phyloP scores from a whole-genome alignment of 2,329 filamentous ascomycete species.

The Daldinia sp. region DNA sequence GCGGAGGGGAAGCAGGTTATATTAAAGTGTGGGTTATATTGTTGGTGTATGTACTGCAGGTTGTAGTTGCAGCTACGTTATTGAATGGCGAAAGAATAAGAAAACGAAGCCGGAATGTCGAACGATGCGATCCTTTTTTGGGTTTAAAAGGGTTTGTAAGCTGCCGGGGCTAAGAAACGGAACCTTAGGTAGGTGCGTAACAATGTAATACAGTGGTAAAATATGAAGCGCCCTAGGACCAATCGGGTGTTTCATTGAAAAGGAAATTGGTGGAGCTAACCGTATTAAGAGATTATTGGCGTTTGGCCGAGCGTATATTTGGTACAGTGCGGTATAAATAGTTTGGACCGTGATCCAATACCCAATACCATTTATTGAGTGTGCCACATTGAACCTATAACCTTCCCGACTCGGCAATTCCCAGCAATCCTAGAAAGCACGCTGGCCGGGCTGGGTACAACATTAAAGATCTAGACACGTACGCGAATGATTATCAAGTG shows the following conservation, averaged over 20 bases:
- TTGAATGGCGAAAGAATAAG: slow-evolving; percentile 21
- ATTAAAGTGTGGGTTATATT: slow-evolving; percentile 22
- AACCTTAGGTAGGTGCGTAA: neutral
- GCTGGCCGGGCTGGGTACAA: slow-evolving; percentile 14
- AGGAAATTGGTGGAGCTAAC: slow-evolving; percentile 1
- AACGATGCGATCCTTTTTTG: slow-evolving; percentile 37
- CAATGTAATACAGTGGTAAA: slow-evolving; percentile 1
- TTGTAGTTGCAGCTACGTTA: neutral
- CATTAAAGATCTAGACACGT: slow-evolving; percentile 22
- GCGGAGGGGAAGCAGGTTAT: slow-evolving; percentile 33
- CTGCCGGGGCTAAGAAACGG: slow-evolving; percentile 20
- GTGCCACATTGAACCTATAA: slow-evolving; percentile 8
- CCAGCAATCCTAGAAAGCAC: slow-evolving; percentile 22
- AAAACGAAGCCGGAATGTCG: slow-evolving; percentile 33
- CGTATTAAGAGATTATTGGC: slow-evolving; percentile 6
- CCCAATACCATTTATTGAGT: neutral
- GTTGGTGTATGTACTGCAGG: slow-evolving; percentile 15
- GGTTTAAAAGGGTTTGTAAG: slow-evolving; percentile 37
- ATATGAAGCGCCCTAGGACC: slow-evolving; percentile 26
- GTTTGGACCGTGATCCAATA: slow-evolving; percentile 10
- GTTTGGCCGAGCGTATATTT: slow-evolving; percentile 15
- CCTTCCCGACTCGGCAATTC: slow-evolving; percentile 31
- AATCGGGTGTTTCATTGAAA: slow-evolving; percentile 25
- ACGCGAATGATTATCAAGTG: slow-evolving; percentile 3
- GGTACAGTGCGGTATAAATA: slow-evolving; percentile 24